Evolutionary conservation across 441 rosid genomes (phyloP).

Genomic region (Populus hybrid): DNA sequence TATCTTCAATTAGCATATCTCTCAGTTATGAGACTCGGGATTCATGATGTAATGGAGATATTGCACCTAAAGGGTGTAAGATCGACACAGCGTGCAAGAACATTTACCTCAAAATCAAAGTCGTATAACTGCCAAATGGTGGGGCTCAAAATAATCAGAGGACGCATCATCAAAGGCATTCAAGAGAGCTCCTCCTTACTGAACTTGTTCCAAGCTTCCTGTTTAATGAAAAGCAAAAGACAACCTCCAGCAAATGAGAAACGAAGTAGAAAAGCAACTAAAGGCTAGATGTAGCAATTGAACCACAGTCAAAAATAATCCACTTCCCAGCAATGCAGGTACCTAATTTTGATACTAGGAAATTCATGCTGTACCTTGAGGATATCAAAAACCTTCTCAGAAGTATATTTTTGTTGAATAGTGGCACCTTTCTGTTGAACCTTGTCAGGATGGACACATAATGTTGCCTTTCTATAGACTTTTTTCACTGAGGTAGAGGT

Average conservation of each 20-base stretch:
- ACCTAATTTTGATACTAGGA: neutral
- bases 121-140: neutral
- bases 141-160: neutral
- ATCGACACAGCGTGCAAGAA: neutral
- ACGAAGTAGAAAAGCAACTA: neutral
- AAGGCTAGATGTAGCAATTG: neutral
- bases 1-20: neutral
- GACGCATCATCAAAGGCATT: neutral
- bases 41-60: neutral
- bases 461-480: conserved; percentile 75
- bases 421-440: conserved; percentile 97
- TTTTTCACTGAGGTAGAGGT: conserved; percentile 78
- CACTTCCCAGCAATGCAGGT: neutral
- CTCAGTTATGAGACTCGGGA: neutral
- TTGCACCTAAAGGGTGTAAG: neutral
- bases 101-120: neutral
- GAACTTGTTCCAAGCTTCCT: conserved; percentile 61
- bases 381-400: conserved; percentile 94
- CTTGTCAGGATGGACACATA: conserved; percentile 91
- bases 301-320: neutral
- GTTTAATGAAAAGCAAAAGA: conserved; percentile 17
- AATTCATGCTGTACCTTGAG: conserved; percentile 62
- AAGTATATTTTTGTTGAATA: conserved; percentile 78
- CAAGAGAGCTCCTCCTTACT: conserved; percentile 45
- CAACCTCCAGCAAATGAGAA: neutral